These are phyloP conservation scores for Tuctoria greenei DNA, from an alignment of 176 grass and related monocot species.

Conservation along the genomic window DNA sequence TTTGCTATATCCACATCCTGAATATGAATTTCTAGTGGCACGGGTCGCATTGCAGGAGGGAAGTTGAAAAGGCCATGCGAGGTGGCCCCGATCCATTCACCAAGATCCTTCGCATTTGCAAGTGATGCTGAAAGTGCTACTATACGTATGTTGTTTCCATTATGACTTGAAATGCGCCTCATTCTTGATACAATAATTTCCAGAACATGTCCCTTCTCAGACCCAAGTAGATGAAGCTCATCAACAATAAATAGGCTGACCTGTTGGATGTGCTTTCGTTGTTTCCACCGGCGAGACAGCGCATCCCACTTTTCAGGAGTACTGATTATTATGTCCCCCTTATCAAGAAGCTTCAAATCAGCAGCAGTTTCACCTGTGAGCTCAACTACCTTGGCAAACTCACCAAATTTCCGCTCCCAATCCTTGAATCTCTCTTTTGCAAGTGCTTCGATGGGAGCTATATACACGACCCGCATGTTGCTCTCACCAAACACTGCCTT, in stretches of 20 bases:
- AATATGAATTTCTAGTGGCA: conserved; percentile 96
- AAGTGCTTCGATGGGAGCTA: conserved; percentile 89
- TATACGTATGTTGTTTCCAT: conserved; percentile 81
- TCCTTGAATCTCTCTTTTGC: conserved; percentile 89
- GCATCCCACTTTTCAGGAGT: conserved; percentile 99
- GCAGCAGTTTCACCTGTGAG: conserved; percentile 82
- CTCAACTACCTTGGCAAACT: conserved; percentile 71
- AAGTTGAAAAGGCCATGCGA: conserved; percentile 96
- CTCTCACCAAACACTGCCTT: conserved; percentile 54
- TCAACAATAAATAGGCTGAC: conserved; percentile 94
- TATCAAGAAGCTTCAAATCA: conserved; percentile 94
- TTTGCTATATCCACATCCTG: conserved; percentile 90
- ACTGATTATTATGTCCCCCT: conserved; percentile 95
- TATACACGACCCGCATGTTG: conserved; percentile 83
- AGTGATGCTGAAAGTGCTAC: conserved; percentile 93
- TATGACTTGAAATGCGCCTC: conserved; percentile 90
- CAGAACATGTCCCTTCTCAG: conserved; percentile 76
- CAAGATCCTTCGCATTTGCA: conserved; percentile 92
- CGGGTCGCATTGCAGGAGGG: conserved; percentile 85
- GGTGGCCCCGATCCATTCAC: conserved; percentile 90
- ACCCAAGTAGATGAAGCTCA: conserved; percentile 90
- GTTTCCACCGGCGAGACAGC: conserved; percentile 88
- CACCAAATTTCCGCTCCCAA: conserved; percentile 87
- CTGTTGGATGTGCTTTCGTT: conserved; percentile 83
- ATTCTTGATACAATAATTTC: conserved; percentile 91